phyloP scores from a whole-genome alignment of 2,329 filamentous ascomycete species.

The Ramularia endophylla region DNA sequence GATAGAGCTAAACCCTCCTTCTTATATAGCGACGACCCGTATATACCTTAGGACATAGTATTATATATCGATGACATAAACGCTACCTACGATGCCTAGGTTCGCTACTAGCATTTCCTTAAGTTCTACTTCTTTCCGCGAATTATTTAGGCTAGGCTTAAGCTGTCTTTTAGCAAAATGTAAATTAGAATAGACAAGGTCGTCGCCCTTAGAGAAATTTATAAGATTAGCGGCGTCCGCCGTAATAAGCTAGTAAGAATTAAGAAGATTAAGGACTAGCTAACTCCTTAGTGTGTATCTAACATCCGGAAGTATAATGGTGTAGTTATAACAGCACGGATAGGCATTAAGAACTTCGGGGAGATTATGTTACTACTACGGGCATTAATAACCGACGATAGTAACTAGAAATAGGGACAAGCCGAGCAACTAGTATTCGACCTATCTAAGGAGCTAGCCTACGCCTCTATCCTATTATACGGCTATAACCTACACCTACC shows the following conservation, averaged over 20 bases:
- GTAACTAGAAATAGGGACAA: conserved; percentile 3
- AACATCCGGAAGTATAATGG: not conserved
- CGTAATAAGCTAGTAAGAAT: not conserved
- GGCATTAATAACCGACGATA: not conserved
- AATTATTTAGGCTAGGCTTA: no score
- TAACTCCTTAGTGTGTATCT: not conserved
- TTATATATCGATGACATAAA: no score
- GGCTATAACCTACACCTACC: not conserved
- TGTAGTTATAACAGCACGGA: not conserved
- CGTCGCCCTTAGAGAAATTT: conserved; percentile 1
- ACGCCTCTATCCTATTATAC: not conserved
- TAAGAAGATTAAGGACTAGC: no score
- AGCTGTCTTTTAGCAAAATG: no score
- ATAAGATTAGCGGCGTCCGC: conserved; percentile 1
- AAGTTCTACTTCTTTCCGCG: no score
- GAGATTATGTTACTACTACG: not conserved
- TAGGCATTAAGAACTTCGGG: conserved; percentile 2
- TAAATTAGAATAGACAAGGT: conserved; percentile 3
- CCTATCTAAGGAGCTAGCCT: conserved; percentile 1
- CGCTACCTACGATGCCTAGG: no score
- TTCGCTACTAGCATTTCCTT: no score
- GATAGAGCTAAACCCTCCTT: conserved; percentile 4
- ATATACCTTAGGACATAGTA: conserved; percentile 3
- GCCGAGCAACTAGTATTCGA: conserved; percentile 2
- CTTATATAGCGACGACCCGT: not conserved